phyloP scores from a whole-genome alignment of 176 grass and related monocot genomes.

The Paspalum notatum region DNA sequence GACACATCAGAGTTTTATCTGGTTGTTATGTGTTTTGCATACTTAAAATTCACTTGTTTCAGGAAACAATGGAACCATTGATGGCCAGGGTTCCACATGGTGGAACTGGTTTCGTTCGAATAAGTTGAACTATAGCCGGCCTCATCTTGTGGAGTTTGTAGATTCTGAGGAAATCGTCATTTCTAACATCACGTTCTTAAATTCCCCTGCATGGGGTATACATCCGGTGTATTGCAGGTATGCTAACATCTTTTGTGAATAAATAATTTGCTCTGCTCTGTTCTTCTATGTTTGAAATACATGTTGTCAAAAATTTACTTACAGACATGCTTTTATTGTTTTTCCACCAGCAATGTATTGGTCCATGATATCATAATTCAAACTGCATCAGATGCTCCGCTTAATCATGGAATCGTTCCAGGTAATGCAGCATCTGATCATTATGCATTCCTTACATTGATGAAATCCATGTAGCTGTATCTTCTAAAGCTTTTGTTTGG shows the following conservation, averaged over 20 bases:
- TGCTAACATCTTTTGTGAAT: background rate
- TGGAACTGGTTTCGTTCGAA: constrained; percentile 78
- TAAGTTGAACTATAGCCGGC: constrained; percentile 78
- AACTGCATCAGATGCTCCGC: constrained; percentile 64
- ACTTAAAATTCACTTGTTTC: constrained; percentile 22
- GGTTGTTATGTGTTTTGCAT: background rate
- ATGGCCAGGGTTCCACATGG: constrained; percentile 87
- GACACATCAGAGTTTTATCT: background rate
- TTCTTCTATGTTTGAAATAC: constrained; percentile 26
- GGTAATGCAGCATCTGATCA: constrained; percentile 41
- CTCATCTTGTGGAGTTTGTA: constrained; percentile 91
- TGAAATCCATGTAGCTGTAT: background rate
- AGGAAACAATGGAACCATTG: constrained; percentile 71
- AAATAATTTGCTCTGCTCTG: background rate
- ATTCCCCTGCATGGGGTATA: constrained; percentile 87
- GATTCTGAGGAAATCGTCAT: constrained; percentile 66
- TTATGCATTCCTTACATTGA: background rate
- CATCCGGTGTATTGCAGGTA: constrained; percentile 88
- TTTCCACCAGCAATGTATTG: constrained; percentile 57
- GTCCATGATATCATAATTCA: constrained; percentile 63
- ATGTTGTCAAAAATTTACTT: constrained; percentile 11
- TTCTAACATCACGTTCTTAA: constrained; percentile 74
- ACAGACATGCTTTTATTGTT: background rate
- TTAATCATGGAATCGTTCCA: constrained; percentile 85
- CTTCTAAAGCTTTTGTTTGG: constrained; percentile 29